phyloP scores from a whole-genome alignment of 169 alveolate species.

The Theileria annulata region DNA sequence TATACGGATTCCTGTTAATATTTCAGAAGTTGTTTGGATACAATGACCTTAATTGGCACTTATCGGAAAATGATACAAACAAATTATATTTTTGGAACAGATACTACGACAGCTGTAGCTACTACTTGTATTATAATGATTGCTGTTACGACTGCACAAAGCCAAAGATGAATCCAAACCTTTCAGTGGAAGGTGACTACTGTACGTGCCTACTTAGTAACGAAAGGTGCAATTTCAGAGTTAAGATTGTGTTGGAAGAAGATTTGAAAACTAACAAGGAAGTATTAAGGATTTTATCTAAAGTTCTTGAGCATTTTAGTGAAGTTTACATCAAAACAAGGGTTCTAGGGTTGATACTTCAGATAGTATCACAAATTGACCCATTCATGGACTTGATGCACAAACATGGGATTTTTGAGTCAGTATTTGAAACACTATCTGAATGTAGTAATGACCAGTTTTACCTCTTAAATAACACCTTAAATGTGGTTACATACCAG shows the following conservation, averaged over 20 bases:
- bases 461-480: constrained; percentile 8
- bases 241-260: constrained; percentile 3
- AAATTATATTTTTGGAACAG: constrained; percentile 29
- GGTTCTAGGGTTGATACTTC: constrained; percentile 29
- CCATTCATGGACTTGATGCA: constrained; percentile 13
- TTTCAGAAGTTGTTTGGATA: constrained; percentile 36
- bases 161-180: constrained; percentile 7
- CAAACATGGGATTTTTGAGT: constrained; percentile 17
- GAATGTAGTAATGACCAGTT: constrained; percentile 38
- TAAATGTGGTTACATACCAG: constrained; percentile 12
- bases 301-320: constrained; percentile 10
- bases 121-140: constrained; percentile 23
- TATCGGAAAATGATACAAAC: constrained; percentile 20
- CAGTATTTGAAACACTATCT: constrained; percentile 11
- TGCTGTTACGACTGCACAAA: constrained; percentile 28
- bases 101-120: constrained; percentile 14
- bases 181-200: neutral
- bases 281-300: neutral
- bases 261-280: neutral
- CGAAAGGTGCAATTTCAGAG: constrained; percentile 6
- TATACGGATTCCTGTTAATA: neutral
- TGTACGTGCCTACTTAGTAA: neutral
- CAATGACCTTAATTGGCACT: constrained; percentile 46
- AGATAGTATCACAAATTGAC: neutral
- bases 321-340: constrained; percentile 25